Evolutionary conservation across 2,329 filamentous ascomycete genomes (phyloP).

Genomic region (Ophiognomonia clavigignenti-juglandacearum): DNA sequence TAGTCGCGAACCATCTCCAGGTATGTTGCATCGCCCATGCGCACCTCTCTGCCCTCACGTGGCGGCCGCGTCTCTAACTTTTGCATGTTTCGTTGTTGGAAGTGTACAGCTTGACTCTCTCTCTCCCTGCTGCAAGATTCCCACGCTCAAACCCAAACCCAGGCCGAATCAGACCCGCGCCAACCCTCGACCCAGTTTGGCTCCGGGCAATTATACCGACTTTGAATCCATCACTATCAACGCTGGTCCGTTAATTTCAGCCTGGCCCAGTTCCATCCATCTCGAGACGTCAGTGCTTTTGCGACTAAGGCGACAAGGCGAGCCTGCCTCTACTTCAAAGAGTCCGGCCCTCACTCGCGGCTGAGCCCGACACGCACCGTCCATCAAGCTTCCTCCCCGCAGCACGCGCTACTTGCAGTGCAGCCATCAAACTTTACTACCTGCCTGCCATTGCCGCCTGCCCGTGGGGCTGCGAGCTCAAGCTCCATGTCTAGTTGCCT

Average conservation of each 20-base stretch:
- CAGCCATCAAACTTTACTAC: constrained; percentile 4
- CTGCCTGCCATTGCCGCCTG: background rate
- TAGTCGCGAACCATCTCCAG: background rate
- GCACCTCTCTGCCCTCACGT: no score
- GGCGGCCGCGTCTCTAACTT: no score
- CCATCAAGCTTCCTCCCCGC: constrained; percentile 6
- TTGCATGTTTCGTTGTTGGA: no score
- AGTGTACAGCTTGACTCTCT: no score
- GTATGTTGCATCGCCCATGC: constrained; percentile 3
- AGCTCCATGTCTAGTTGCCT: constrained; percentile 4
- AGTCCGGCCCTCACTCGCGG: constrained; percentile 7
- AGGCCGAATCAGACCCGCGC: no score
- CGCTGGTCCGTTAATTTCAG: no score
- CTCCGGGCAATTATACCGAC: no score
- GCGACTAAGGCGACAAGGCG: constrained; percentile 7
- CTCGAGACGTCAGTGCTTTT: constrained; percentile 5
- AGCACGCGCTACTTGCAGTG: no score
- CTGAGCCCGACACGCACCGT: constrained; percentile 5
- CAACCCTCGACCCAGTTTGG: no score
- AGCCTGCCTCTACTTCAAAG: constrained; percentile 1
- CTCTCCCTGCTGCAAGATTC: no score
- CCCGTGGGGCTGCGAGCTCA: constrained; percentile 6
- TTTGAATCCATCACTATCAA: no score
- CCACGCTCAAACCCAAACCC: no score
- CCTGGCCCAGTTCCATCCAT: background rate